These are phyloP conservation scores for Passiflora organensis DNA, from an alignment of 345 rosid species.

Conservation along the genomic window DNA sequence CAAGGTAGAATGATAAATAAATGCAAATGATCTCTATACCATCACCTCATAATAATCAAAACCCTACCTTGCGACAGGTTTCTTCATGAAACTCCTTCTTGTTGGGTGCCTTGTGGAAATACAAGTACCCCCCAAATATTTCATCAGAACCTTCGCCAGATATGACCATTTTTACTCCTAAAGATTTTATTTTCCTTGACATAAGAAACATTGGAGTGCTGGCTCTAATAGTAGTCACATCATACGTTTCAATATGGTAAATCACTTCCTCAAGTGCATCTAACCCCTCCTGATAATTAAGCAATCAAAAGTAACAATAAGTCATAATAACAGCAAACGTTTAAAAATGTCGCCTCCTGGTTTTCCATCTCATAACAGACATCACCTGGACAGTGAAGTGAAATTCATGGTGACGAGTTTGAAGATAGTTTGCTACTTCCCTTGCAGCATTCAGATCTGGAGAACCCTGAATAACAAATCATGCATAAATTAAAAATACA, in stretches of 20 bases:
- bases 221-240: constrained; percentile 81
- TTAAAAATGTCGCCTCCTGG: not conserved
- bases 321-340: constrained; percentile 1
- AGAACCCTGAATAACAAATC: constrained; percentile 47
- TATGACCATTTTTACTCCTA: constrained; percentile 85
- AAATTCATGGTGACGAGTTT: constrained; percentile 75
- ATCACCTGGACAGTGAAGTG: constrained; percentile 71
- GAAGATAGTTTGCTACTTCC: constrained; percentile 78
- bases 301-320: constrained; percentile 5
- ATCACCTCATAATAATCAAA: not conserved
- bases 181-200: constrained; percentile 83
- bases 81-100: constrained; percentile 73
- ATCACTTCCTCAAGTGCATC: constrained; percentile 87
- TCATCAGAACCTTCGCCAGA: constrained; percentile 94
- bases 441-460: constrained; percentile 73
- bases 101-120: constrained; percentile 85
- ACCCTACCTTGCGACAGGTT: constrained; percentile 70
- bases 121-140: constrained; percentile 79
- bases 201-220: constrained; percentile 91
- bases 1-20: not conserved
- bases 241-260: constrained; percentile 79
- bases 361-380: constrained; percentile 1
- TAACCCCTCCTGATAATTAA: constrained; percentile 61
- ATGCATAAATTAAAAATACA: too few relatives aligned
- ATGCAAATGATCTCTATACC: not conserved